These are phyloP conservation scores for Vaccinium myrtillus DNA, from an alignment of 148 eudicot species.

Conservation along the genomic window DNA sequence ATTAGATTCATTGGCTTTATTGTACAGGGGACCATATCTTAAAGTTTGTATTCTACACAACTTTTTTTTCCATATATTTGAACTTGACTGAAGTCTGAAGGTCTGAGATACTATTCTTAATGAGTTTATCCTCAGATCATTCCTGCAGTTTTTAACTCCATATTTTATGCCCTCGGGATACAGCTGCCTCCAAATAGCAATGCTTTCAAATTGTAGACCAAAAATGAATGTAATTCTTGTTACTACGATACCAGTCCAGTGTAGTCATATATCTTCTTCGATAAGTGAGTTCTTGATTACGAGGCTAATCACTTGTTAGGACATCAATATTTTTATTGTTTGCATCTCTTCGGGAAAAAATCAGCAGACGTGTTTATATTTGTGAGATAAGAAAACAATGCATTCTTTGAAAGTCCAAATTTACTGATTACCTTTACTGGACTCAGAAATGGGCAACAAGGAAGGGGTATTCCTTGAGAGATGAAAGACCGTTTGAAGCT, in stretches of 20 bases:
- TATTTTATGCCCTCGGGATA: neutral
- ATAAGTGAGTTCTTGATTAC: too few relatives aligned
- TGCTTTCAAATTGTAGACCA: neutral
- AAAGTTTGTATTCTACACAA: too few relatives aligned
- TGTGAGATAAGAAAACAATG: neutral
- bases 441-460: constrained; percentile 47
- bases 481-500: constrained; percentile 19
- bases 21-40: too few relatives aligned
- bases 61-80: too few relatives aligned
- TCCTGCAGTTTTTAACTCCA: too few relatives aligned
- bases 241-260: neutral
- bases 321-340: neutral
- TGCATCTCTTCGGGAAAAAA: too few relatives aligned
- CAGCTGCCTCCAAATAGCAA: neutral
- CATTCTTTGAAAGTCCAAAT: neutral
- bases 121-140: neutral
- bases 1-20: too few relatives aligned
- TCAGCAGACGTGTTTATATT: neutral
- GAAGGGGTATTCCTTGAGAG: constrained; percentile 32
- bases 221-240: neutral
- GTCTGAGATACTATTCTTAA: too few relatives aligned
- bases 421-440: constrained; percentile 29
- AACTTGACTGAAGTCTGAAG: neutral
- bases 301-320: neutral
- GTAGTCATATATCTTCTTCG: neutral